A percentile compares a stretch with the other conserved stretches of the same genome.
These are phyloP conservation scores for Pugionium dolabratum DNA, from an alignment of 345 rosid genomes.

Conservation along the genomic window DNA sequence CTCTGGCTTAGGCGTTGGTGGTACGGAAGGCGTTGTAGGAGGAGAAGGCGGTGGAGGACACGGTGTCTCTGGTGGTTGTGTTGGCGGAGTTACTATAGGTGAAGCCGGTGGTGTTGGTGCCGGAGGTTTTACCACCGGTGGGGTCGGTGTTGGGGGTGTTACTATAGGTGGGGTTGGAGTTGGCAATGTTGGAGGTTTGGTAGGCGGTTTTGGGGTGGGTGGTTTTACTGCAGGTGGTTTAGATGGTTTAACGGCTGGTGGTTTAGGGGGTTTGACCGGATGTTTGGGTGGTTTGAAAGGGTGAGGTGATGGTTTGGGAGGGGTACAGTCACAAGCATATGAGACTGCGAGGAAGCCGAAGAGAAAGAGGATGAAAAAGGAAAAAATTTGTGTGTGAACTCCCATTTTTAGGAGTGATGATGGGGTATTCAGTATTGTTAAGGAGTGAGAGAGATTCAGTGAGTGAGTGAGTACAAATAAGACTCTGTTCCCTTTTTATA, in stretches of 20 bases:
- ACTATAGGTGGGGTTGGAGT: constrained; percentile 32
- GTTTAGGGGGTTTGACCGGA: constrained; percentile 37
- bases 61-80: background rate
- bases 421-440: constrained; percentile 21
- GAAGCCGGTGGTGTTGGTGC: background rate
- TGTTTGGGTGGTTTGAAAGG: constrained; percentile 40
- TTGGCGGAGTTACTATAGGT: background rate
- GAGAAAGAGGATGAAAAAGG: constrained; percentile 32
- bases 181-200: constrained; percentile 28
- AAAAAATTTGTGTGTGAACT: constrained; percentile 29
- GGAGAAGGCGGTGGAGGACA: background rate
- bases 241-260: constrained; percentile 35
- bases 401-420: constrained; percentile 20
- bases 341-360: constrained; percentile 35
- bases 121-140: background rate
- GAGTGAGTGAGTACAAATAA: constrained; percentile 9
- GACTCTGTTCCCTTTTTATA: constrained; percentile 32
- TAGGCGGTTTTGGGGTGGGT: constrained; percentile 28
- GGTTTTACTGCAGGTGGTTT: constrained; percentile 33
- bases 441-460: constrained; percentile 7
- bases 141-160: constrained; percentile 29
- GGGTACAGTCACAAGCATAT: constrained; percentile 33
- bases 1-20: constrained; percentile 42
- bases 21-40: constrained; percentile 1
- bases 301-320: constrained; percentile 35